Conservation (phyloP, 2,329 filamentous ascomycete genomes). For the Elsinoe australis region DNA sequence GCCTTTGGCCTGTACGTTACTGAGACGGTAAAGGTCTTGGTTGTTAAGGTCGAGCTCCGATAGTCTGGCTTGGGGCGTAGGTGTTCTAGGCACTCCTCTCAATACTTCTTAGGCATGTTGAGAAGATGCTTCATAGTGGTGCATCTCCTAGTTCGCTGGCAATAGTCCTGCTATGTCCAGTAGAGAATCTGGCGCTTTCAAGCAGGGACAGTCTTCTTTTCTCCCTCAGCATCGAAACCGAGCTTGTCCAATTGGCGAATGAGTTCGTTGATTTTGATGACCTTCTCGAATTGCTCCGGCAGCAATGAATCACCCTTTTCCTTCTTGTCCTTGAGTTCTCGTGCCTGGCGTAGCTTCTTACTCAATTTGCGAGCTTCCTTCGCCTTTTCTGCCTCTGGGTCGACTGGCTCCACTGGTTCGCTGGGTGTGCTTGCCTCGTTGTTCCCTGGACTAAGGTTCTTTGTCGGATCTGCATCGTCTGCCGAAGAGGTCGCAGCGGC, state of each 20-base stretch:
- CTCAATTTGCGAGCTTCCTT: constrained; percentile 87
- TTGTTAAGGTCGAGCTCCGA: background rate
- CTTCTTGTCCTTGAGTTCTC: constrained; percentile 84
- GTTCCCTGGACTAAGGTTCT: constrained; percentile 22
- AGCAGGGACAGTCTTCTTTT: constrained; percentile 41
- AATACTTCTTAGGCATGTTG: no score
- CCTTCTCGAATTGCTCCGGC: constrained; percentile 93
- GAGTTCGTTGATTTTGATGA: constrained; percentile 93
- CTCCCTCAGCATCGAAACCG: constrained; percentile 74
- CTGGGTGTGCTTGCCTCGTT: constrained; percentile 15
- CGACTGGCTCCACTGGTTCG: constrained; percentile 40
- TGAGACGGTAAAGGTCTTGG: constrained; percentile 18
- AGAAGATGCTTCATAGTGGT: background rate
- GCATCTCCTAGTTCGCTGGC: no score
- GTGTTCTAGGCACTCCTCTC: no score
- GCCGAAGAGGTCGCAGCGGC: constrained; percentile 38
- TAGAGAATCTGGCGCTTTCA: no score
- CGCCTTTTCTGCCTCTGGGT: constrained; percentile 71
- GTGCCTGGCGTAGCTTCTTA: constrained; percentile 92
- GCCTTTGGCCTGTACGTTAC: constrained; percentile 41
- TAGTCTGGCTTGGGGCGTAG: no score
- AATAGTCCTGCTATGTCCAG: no score
- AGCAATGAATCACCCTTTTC: constrained; percentile 74
- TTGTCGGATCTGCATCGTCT: background rate
- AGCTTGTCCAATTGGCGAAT: constrained; percentile 78